Evolutionary conservation across 2,329 filamentous ascomycete genomes (phyloP), one percentile per base, ranked within the genome.

Genomic region (Claviceps maximensis): DNA sequence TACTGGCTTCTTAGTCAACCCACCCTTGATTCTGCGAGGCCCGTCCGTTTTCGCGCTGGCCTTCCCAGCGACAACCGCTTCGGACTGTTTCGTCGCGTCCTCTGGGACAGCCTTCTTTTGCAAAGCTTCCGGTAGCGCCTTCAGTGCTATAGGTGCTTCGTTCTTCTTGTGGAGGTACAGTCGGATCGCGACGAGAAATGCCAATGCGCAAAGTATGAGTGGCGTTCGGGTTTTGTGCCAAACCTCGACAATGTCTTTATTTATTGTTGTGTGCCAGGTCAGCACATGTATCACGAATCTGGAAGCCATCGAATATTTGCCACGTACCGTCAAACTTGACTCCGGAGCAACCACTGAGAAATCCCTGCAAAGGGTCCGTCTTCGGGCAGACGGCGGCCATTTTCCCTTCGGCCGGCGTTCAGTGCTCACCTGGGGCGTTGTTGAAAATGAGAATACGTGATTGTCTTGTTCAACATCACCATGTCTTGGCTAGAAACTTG

Each of bases 21-120:
- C 68, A n/a, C 71, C 71, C 56, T 76, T 75, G 55, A 77, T 76
- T 52, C 74, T 69, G 55, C 69, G 68, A 3, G 78, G 78, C 1
- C 74, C 77, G 38, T 62, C 64, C 1, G 68, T 56, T 55, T 67
- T 66, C 44, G 57, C 56, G 27, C 58, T 51, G 49, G 62, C 52
- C 63, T 70, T 64, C 33, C 58, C 57, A 7, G 40, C 36, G 15
- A 23, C 15, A 3, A n/a, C 25, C 13, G 31, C 21, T 19, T 41
- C 19, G 9, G 19, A 15, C 49, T 29, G 46, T 33, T 38, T 49
- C 8, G 25, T 46, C 27, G 23, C 23, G 33, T 47, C 25, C 29
- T 40, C 45, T 53, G 25, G 23, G 33, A 38, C 31, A 9, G 15
- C 55, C 45, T 52, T 58, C 51, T 64, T 58, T 23, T 62, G 55